These are phyloP conservation scores for Thinopyrum elongatum DNA, from an alignment of 176 grass and related monocot species.

Conservation along the genomic window DNA sequence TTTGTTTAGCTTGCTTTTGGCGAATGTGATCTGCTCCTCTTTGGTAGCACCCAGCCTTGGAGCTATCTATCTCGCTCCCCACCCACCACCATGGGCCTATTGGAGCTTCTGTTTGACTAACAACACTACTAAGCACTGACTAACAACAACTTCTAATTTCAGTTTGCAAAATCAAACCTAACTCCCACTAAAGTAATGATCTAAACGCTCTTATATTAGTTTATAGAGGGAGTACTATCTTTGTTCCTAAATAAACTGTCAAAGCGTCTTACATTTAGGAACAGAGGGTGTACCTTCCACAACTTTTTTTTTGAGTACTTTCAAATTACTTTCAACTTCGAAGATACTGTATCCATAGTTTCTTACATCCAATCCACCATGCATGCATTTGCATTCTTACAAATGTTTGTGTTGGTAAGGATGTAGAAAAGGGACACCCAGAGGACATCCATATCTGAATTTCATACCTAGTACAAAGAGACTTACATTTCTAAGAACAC, in stretches of 20 bases:
- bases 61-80: slow-evolving; percentile 44
- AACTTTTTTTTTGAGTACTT: neutral
- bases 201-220: too few species aligned
- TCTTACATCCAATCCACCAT: neutral
- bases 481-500: too few species aligned
- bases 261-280: too few species aligned
- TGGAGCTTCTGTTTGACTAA: slow-evolving; percentile 14
- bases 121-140: too few species aligned
- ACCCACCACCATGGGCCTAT: slow-evolving; percentile 44
- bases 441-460: too few species aligned
- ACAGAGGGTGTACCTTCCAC: neutral
- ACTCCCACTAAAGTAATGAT: neutral
- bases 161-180: slow-evolving; percentile 17
- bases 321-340: neutral
- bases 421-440: neutral
- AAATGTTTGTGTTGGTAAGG: neutral
- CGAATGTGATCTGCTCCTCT: slow-evolving; percentile 35
- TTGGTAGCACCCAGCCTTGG: slow-evolving; percentile 28
- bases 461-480: too few species aligned
- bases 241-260: too few species aligned
- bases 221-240: too few species aligned
- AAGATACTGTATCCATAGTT: neutral
- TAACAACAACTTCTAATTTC: neutral
- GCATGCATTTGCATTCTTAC: neutral
- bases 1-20: slow-evolving; percentile 5